Evolutionary conservation across 495 filamentous ascomycete species (phyloP).

Genomic region (Trichoderma virens): DNA sequence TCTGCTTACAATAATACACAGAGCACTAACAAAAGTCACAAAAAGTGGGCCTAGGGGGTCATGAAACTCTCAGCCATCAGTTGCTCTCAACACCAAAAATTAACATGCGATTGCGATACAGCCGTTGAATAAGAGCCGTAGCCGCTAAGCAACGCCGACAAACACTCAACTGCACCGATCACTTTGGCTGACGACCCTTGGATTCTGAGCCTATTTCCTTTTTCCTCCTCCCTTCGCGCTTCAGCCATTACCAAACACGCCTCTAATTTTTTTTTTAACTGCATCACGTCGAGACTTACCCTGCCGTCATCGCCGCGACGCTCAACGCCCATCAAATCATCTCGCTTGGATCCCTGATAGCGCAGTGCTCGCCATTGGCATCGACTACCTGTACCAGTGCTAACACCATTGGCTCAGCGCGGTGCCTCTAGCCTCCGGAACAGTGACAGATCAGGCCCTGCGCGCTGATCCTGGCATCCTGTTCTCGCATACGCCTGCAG

Average conservation of each 20-base stretch:
- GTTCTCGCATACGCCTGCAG: neutral
- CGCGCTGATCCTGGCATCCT: neutral
- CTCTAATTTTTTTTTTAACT: neutral
- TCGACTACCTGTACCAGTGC: neutral
- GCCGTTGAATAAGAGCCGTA: neutral
- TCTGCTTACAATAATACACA: no score
- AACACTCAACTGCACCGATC: neutral
- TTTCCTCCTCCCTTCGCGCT: neutral
- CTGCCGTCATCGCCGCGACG: neutral
- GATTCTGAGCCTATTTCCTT: no score
- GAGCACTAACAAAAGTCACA: no score
- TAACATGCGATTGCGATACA: neutral
- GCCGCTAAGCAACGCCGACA: neutral
- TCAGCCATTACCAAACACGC: neutral
- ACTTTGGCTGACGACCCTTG: no score
- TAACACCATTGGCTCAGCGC: neutral
- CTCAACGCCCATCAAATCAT: neutral
- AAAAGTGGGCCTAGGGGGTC: neutral
- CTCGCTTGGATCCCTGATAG: neutral
- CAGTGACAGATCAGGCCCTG: neutral
- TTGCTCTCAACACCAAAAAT: neutral
- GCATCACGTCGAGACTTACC: neutral
- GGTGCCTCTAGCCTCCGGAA: neutral
- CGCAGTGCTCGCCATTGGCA: neutral
- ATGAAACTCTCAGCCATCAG: neutral